Percentiles rank a stretch among this genome's conserved stretches.
Conservation (phyloP, 345 rosid genomes). For the Conringia planisiliqua region DNA sequence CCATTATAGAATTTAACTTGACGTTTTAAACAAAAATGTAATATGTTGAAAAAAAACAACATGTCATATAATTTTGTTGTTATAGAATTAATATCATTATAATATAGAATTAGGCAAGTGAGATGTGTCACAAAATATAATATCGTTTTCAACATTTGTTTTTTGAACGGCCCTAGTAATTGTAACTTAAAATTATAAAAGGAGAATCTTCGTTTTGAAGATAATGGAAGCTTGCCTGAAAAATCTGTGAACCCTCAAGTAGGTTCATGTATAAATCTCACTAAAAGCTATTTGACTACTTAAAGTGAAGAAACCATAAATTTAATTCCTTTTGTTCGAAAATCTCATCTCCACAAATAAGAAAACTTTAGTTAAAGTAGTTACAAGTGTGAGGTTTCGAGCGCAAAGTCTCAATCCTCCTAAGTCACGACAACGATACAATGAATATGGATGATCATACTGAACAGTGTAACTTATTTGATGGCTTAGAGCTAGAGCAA, state of each 20-base stretch:
- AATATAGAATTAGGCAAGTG: no score
- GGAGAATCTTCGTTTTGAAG: background rate
- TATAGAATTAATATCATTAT: background rate
- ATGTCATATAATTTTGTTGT: background rate
- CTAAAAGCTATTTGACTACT: background rate
- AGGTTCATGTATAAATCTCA: constrained; percentile 34
- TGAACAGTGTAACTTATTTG: background rate
- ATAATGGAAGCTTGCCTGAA: constrained; percentile 28
- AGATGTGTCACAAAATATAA: background rate
- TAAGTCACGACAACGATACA: constrained; percentile 24
- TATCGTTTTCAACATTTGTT: background rate
- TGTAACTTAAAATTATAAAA: background rate
- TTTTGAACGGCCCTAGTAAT: background rate
- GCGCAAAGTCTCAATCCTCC: constrained; percentile 8
- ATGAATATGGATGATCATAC: background rate
- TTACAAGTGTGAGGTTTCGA: constrained; percentile 11
- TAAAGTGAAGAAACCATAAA: constrained; percentile 1
- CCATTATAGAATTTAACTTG: no score
- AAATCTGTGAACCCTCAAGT: constrained; percentile 13
- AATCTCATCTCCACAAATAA: background rate
- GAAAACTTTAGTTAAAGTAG: constrained; percentile 5
- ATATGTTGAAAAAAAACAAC: no score
- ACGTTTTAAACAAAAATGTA: no score
- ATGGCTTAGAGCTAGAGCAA: constrained; percentile 10
- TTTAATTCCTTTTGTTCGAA: background rate